Evolutionary conservation across 2,329 filamentous ascomycete genomes (phyloP).

Genomic region (Phaeosphaeria sp.): DNA sequence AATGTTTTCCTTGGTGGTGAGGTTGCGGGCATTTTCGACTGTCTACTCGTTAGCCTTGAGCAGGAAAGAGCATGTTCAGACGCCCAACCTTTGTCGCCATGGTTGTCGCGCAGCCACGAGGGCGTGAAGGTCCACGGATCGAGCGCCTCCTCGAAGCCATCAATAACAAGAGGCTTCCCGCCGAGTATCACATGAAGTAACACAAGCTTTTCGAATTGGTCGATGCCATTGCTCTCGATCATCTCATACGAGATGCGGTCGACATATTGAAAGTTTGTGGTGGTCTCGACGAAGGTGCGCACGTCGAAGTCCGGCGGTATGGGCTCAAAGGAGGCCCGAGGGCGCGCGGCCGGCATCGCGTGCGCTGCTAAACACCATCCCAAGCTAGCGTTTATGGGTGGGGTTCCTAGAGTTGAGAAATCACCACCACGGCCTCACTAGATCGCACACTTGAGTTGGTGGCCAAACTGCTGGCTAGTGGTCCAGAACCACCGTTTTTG

Average conservation of each 20-base stretch:
- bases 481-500: neutral
- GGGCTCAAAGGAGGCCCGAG: constrained; percentile 89
- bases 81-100: constrained; percentile 76
- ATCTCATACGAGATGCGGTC: constrained; percentile 79
- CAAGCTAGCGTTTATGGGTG: constrained; percentile 5
- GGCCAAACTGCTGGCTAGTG: neutral
- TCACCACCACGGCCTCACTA: neutral
- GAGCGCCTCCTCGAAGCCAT: constrained; percentile 80
- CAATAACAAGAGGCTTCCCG: constrained; percentile 88
- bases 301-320: constrained; percentile 87
- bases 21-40: constrained; percentile 87
- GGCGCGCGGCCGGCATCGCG: constrained; percentile 77
- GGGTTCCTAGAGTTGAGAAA: neutral
- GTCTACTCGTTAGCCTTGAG: constrained; percentile 20
- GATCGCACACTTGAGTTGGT: neutral
- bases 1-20: constrained; percentile 74
- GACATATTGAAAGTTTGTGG: constrained; percentile 86
- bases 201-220: constrained; percentile 85
- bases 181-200: constrained; percentile 81
- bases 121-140: constrained; percentile 79
- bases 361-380: constrained; percentile 12
- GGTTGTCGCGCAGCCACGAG: constrained; percentile 79
- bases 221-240: constrained; percentile 76
- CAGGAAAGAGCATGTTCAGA: constrained; percentile 21
- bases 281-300: constrained; percentile 73